A percentile compares a stretch with the other conserved stretches of the same genome.
These are phyloP conservation scores for Chrysoporthe cubensis DNA, from an alignment of 2,329 filamentous ascomycete species.

Conservation along the genomic window DNA sequence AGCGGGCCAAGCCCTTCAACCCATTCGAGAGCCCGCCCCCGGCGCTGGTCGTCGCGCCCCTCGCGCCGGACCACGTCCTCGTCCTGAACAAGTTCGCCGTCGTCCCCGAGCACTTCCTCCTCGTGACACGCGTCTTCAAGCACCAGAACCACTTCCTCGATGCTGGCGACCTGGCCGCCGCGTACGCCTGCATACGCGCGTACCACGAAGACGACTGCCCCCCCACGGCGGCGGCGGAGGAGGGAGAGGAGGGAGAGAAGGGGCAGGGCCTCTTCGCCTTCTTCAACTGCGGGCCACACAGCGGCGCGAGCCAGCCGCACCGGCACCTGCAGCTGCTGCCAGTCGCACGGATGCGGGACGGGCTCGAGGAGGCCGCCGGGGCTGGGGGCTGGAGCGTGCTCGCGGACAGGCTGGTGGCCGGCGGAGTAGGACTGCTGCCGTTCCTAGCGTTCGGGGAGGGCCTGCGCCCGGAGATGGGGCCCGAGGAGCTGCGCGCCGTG, in stretches of 20 bases:
- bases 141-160: slow-evolving; percentile 69
- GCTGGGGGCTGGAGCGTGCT: slow-evolving; percentile 52
- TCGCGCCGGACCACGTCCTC: slow-evolving; percentile 62
- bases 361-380: slow-evolving; percentile 39
- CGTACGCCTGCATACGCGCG: slow-evolving; percentile 64
- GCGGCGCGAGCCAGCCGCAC: slow-evolving; percentile 73
- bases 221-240: not conserved
- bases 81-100: slow-evolving; percentile 78
- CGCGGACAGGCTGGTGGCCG: slow-evolving; percentile 42
- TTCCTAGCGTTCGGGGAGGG: slow-evolving; percentile 50
- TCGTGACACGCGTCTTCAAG: slow-evolving; percentile 66
- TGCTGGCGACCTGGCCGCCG: slow-evolving; percentile 60
- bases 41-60: slow-evolving; percentile 55
- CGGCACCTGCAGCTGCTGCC: slow-evolving; percentile 74
- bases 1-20: slow-evolving; percentile 53
- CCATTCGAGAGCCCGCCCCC: slow-evolving; percentile 66
- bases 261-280: slow-evolving; percentile 61
- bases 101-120: slow-evolving; percentile 72
- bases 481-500: slow-evolving; percentile 42
- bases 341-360: slow-evolving; percentile 63
- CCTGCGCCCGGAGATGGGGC: slow-evolving; percentile 20
- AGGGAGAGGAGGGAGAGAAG: slow-evolving; percentile 21
- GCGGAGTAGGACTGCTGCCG: slow-evolving; percentile 39
- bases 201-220: slow-evolving; percentile 42
- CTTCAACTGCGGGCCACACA: slow-evolving; percentile 71